A percentile compares a stretch with the other conserved stretches of the same genome.
Conservation (phyloP, 2,329 filamentous ascomycete species). For the Fonsecaea monophora region DNA sequence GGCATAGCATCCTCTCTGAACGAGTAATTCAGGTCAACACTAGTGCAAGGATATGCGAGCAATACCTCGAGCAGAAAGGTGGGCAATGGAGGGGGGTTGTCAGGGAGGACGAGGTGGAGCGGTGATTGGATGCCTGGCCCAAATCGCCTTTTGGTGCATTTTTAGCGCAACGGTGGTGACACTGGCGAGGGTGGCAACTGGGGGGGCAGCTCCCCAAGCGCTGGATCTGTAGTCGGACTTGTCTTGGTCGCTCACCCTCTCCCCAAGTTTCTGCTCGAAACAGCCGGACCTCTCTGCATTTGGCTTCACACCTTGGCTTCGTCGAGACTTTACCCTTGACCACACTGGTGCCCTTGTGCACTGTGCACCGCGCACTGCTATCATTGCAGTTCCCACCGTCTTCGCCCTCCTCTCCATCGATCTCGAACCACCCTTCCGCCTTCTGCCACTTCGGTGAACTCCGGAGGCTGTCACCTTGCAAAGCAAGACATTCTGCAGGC, state of each 20-base stretch:
- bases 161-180: constrained; percentile 28
- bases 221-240: constrained; percentile 28
- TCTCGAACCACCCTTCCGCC: constrained; percentile 15
- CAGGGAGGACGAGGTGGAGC: neutral
- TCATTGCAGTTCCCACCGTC: constrained; percentile 5
- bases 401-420: constrained; percentile 10
- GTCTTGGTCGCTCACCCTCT: constrained; percentile 18
- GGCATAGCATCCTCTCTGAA: constrained; percentile 1
- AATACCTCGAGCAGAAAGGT: constrained; percentile 32
- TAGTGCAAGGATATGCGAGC: constrained; percentile 28
- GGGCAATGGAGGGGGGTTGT: constrained; percentile 15
- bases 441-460: constrained; percentile 25
- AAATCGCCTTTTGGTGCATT: constrained; percentile 9
- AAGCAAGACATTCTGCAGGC: constrained; percentile 33
- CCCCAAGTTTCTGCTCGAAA: constrained; percentile 14
- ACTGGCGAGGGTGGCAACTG: no score
- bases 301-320: constrained; percentile 8
- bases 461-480: constrained; percentile 22
- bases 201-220: constrained; percentile 9
- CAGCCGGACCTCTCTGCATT: constrained; percentile 9
- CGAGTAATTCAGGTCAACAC: neutral
- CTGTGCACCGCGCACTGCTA: constrained; percentile 2
- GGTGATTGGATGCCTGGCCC: constrained; percentile 7
- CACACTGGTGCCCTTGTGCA: constrained; percentile 11
- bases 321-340: constrained; percentile 12